A percentile compares a stretch with the other conserved stretches of the same genome.
These are phyloP conservation scores for Rhododendron williamsianum DNA, from an alignment of 148 eudicot species.

Conservation along the genomic window DNA sequence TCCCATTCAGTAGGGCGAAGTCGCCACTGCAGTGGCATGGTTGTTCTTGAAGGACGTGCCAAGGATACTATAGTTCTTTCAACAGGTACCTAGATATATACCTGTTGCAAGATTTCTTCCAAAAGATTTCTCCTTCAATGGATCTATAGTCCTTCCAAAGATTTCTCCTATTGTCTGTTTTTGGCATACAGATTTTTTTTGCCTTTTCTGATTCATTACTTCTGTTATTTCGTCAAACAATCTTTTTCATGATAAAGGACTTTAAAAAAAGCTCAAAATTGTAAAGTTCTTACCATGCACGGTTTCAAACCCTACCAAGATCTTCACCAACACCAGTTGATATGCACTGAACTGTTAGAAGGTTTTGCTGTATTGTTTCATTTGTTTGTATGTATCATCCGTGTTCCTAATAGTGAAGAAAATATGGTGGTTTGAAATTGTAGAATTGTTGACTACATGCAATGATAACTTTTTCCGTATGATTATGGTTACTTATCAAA, in stretches of 20 bases:
- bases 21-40: constrained; percentile 71
- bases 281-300: background rate
- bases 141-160: background rate
- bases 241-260: background rate
- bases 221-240: background rate
- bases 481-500: background rate
- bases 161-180: background rate
- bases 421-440: background rate
- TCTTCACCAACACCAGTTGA: background rate
- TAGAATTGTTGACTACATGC: background rate
- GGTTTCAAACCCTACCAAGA: background rate
- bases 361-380: background rate
- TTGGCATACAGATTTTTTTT: background rate
- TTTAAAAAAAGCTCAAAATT: background rate
- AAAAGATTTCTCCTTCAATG: too few species aligned
- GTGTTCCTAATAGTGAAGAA: background rate
- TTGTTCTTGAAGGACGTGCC: constrained; percentile 94
- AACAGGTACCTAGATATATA: constrained; percentile 42
- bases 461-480: background rate
- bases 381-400: background rate
- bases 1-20: constrained; percentile 72
- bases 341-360: background rate
- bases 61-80: constrained; percentile 95
- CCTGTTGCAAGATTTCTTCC: too few species aligned
- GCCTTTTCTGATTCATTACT: background rate